Percentiles rank a stretch among this genome's conserved stretches.
These are phyloP conservation scores for Penicillium longicatenatum DNA, from an alignment of 495 filamentous ascomycete species.

Conservation along the genomic window DNA sequence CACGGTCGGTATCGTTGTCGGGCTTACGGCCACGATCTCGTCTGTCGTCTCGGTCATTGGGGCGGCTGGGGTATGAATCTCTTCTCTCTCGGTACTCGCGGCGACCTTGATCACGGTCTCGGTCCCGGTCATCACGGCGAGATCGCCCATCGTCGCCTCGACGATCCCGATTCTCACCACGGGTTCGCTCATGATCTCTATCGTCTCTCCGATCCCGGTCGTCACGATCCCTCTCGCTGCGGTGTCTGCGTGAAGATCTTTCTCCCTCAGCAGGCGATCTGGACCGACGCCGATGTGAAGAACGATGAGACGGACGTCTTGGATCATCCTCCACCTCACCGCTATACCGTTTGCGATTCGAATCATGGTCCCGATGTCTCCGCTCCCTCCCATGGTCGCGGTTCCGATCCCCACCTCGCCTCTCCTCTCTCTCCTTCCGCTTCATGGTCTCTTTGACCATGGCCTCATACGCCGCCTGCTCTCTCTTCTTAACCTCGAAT, in stretches of 20 bases:
- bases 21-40: constrained; percentile 23
- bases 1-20: constrained; percentile 19
- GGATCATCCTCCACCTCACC: constrained; percentile 33
- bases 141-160: constrained; percentile 15
- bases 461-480: constrained; percentile 87
- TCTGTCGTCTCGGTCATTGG: constrained; percentile 32
- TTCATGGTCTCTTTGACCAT: constrained; percentile 83
- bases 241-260: constrained; percentile 30
- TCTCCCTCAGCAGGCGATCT: constrained; percentile 34
- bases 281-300: constrained; percentile 36
- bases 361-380: constrained; percentile 26
- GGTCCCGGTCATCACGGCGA: constrained; percentile 27
- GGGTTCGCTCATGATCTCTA: constrained; percentile 18
- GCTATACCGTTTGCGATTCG: constrained; percentile 31
- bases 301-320: constrained; percentile 26
- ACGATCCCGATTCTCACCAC: constrained; percentile 25
- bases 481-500: constrained; percentile 86
- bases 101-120: constrained; percentile 2
- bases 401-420: constrained; percentile 34
- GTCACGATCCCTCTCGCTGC: constrained; percentile 30
- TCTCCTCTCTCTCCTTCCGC: constrained; percentile 66
- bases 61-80: constrained; percentile 24
- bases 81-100: constrained; percentile 19
- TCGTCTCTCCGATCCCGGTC: constrained; percentile 14
- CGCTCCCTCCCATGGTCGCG: constrained; percentile 22